Conservation (phyloP, 2,329 filamentous ascomycete genomes). For the Pezicula radicicola region DNA sequence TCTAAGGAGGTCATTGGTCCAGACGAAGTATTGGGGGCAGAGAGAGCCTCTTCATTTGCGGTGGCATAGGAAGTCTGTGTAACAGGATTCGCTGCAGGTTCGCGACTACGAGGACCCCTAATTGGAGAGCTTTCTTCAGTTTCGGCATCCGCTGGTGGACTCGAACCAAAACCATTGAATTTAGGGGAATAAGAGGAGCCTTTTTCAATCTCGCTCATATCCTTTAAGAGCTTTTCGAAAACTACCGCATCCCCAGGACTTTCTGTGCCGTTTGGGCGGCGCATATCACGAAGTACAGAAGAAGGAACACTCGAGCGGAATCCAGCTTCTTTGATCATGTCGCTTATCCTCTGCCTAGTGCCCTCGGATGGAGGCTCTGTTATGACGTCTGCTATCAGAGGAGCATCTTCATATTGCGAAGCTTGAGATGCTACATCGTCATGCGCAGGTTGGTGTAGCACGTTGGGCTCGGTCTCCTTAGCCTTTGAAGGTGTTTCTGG, state of each 20-base stretch:
- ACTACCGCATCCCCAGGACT: constrained; percentile 18
- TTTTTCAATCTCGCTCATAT: constrained; percentile 17
- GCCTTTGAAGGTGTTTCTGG: background rate
- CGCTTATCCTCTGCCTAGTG: constrained; percentile 35
- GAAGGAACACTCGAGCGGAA: constrained; percentile 43
- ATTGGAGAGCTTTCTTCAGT: constrained; percentile 5
- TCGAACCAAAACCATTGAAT: constrained; percentile 29
- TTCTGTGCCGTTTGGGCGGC: constrained; percentile 20
- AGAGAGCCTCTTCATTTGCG: background rate
- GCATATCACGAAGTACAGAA: constrained; percentile 26
- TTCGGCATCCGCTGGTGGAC: constrained; percentile 15
- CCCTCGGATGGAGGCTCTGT: constrained; percentile 18
- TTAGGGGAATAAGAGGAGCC: constrained; percentile 23
- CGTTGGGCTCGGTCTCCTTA: background rate
- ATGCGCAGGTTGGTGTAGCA: background rate
- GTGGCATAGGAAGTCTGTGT: background rate
- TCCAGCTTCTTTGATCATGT: constrained; percentile 44
- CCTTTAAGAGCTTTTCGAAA: constrained; percentile 18
- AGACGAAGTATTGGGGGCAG: background rate
- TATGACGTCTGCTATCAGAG: constrained; percentile 25
- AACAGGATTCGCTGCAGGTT: background rate
- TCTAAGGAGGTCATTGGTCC: constrained; percentile 6
- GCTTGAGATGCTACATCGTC: constrained; percentile 14
- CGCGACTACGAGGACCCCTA: background rate
- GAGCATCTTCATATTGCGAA: constrained; percentile 15